phyloP scores from a whole-genome alignment of 1,284 basidiomycete genomes.

The Grifola frondosa region DNA sequence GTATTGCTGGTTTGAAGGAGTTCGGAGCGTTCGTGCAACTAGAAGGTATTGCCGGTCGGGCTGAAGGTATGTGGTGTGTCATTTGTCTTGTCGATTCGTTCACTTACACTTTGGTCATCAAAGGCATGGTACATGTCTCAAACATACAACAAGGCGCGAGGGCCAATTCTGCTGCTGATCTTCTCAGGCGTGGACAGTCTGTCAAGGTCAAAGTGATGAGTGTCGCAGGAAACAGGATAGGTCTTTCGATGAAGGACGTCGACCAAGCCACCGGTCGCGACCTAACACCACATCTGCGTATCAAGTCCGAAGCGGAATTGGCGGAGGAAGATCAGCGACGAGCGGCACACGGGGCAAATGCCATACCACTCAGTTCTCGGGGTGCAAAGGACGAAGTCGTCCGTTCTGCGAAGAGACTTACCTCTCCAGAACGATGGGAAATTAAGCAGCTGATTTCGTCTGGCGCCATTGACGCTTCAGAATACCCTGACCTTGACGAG shows the following conservation, averaged over 20 bases:
- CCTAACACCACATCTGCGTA: constrained; percentile 88
- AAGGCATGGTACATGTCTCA: constrained; percentile 95
- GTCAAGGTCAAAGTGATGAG: constrained; percentile 98
- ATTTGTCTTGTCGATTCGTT: background rate
- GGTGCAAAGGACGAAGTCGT: constrained; percentile 52
- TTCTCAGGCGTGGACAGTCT: constrained; percentile 79
- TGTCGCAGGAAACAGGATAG: constrained; percentile 76
- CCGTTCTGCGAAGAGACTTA: constrained; percentile 86
- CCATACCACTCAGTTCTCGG: constrained; percentile 50
- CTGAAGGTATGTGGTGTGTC: constrained; percentile 74
- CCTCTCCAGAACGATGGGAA: constrained; percentile 98
- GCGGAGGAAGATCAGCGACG: constrained; percentile 69
- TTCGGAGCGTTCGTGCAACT: constrained; percentile 94
- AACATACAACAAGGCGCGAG: constrained; percentile 84
- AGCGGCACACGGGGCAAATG: constrained; percentile 72
- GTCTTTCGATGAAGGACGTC: constrained; percentile 97
- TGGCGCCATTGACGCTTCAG: constrained; percentile 87
- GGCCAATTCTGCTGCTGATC: constrained; percentile 84
- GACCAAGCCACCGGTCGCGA: constrained; percentile 91
- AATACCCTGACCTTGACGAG: constrained; percentile 96
- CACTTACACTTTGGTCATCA: constrained; percentile 6
- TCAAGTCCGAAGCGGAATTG: constrained; percentile 91
- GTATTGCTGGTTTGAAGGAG: constrained; percentile 85
- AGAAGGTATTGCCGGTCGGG: constrained; percentile 83
- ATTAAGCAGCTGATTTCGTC: constrained; percentile 98